Base-by-base conservation (phyloP, 1,139 yeast genomes). In the Suhomyces guaymorum region DNA sequence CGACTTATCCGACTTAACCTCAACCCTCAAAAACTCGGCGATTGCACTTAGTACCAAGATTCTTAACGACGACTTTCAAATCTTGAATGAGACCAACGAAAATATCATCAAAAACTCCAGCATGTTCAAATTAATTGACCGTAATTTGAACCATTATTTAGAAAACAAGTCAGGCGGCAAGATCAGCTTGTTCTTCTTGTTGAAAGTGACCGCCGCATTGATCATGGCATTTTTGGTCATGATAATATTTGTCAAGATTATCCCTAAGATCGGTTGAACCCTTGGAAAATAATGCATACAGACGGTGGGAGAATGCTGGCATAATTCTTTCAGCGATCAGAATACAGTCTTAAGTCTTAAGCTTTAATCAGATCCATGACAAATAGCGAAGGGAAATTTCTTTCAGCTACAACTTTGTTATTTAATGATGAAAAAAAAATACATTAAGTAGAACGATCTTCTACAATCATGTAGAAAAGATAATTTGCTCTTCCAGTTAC, bases 161-260 rank as follows among this genome's bases (percentile, higher is more conserved):
- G 50, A 46, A 28, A 70, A 69, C 39, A 66, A 66, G 43, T 52
- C 68, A 13, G 72, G 72, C 1, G 66, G 66, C 11, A 66, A 58
- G 35, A 63, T 67, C 5, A 52, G 66, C 14, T 44, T 66, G 23
- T 62, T 64, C 59, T 65, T 64, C 35, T 44, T 67, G 21, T 30
- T 66, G 52, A 66, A 66, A 41, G 51, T 51, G 4, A 44, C 58
- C 6, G 50, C 52, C 6, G 56, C 43, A 3, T 37, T 64, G 15
- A 37, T 60, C 3, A 25, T 57, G 8, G 42, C 47, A 7, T 66
- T 66, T 35, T 42, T 66, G 23, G 32, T 59, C 24, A 61, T 63
- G 51, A 36, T 44, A 5, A 19, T 48, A 3, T 31, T 48, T 23
- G 38, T 47, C 16, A 48, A 48, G 41, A 41, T 48, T 24, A 34